Conservation (phyloP, 331 rosid species). For the Rhamnella rubrinervis region DNA sequence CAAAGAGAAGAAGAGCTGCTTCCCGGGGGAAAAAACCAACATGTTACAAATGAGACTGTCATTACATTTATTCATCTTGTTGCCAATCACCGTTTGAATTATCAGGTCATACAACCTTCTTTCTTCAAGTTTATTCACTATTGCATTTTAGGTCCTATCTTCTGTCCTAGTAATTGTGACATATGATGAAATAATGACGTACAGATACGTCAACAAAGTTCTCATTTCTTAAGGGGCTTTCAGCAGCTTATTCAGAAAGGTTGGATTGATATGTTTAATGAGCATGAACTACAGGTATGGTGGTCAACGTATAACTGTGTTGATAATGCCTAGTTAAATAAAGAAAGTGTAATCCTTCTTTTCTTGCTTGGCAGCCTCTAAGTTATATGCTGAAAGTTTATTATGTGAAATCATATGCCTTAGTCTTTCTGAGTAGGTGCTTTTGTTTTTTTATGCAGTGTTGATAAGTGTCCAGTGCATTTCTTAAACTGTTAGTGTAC, state of each 20-base stretch:
- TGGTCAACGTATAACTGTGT: not conserved
- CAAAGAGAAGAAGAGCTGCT: slow-evolving; percentile 94
- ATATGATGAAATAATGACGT: not conserved
- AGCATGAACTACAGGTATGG: slow-evolving; percentile 95
- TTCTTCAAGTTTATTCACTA: slow-evolving; percentile 13
- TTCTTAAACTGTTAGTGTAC: too few species aligned
- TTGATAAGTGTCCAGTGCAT: too few species aligned
- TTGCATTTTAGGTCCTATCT: slow-evolving; percentile 14
- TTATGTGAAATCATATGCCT: too few species aligned
- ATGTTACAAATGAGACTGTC: slow-evolving; percentile 84
- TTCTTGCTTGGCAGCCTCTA: too few species aligned
- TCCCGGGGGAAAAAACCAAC: slow-evolving; percentile 70
- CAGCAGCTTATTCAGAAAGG: slow-evolving; percentile 95
- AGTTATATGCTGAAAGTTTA: too few species aligned
- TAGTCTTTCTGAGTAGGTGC: too few species aligned
- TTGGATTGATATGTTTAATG: slow-evolving; percentile 98
- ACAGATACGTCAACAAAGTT: slow-evolving; percentile 98
- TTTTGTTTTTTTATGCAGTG: too few species aligned
- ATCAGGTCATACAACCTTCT: slow-evolving; percentile 59
- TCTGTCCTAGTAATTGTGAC: slow-evolving; percentile 6
- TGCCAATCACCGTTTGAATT: slow-evolving; percentile 96
- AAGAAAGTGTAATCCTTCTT: too few species aligned
- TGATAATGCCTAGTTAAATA: not conserved
- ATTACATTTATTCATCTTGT: slow-evolving; percentile 95
- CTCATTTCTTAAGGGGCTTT: slow-evolving; percentile 94